phyloP scores from a whole-genome alignment of 345 rosid species.

The Euphorbia peplus region DNA sequence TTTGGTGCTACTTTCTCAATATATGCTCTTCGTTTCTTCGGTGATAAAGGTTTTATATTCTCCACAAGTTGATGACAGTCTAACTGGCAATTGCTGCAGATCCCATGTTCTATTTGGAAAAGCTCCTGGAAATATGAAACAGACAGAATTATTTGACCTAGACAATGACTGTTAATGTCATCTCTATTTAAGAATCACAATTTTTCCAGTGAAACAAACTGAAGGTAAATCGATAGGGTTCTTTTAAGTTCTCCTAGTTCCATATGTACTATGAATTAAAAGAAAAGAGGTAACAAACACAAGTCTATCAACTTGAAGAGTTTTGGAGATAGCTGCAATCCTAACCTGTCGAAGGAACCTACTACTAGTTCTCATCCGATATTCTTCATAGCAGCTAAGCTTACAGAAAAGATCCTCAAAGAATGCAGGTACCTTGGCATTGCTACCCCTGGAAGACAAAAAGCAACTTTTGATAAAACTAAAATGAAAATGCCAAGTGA shows the following conservation, averaged over 20 bases:
- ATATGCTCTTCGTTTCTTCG: slow-evolving; percentile 55
- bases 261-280: not conserved
- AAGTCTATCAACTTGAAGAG: not conserved
- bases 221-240: not conserved
- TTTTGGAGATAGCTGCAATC: not conserved
- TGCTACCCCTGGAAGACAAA: slow-evolving; percentile 52
- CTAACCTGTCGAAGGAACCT: slow-evolving; percentile 78
- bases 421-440: slow-evolving; percentile 76
- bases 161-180: not conserved
- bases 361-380: slow-evolving; percentile 76
- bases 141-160: not conserved
- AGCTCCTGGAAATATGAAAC: slow-evolving; percentile 59
- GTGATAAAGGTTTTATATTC: slow-evolving; percentile 60
- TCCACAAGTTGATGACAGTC: slow-evolving; percentile 85
- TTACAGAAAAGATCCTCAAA: slow-evolving; percentile 94
- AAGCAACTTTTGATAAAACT: not conserved
- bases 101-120: slow-evolving; percentile 76
- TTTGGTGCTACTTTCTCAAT: slow-evolving; percentile 63
- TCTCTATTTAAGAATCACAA: slow-evolving; percentile 1
- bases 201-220: not conserved
- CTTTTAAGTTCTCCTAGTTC: not conserved
- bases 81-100: slow-evolving; percentile 75
- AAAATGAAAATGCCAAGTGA: slow-evolving; percentile 2
- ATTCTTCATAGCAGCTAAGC: slow-evolving; percentile 80
- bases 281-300: not conserved